Percentiles rank a stretch among this genome's conserved stretches.
Conservation (phyloP, 169 alveolate species). For the Eimeria zaria region DNA sequence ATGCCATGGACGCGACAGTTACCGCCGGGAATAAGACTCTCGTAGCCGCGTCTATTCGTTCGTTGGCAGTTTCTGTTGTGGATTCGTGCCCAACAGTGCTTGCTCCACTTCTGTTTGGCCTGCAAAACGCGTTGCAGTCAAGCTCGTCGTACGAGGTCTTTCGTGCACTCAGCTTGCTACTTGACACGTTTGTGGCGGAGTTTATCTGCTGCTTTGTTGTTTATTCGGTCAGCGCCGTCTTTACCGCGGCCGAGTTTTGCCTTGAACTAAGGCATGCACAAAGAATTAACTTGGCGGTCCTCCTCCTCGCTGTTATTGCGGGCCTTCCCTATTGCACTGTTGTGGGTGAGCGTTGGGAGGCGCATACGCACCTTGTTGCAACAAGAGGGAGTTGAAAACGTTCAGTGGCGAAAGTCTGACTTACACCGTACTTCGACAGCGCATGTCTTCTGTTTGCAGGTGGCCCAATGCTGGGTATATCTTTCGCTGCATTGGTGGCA, state of each 20-base stretch:
- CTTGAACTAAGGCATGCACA: conserved; percentile 34
- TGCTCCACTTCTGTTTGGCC: neutral
- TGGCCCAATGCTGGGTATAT: conserved; percentile 74
- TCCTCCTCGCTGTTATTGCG: conserved; percentile 58
- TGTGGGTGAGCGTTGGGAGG: conserved; percentile 44
- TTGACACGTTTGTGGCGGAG: conserved; percentile 42
- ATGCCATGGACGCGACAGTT: neutral
- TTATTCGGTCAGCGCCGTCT: conserved; percentile 37
- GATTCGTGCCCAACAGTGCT: neutral
- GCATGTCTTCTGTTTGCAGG: conserved; percentile 52
- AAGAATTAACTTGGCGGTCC: conserved; percentile 44
- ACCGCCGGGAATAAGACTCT: neutral
- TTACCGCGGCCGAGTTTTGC: conserved; percentile 20
- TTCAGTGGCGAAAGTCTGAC: neutral
- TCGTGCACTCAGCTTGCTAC: conserved; percentile 29
- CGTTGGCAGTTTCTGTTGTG: neutral
- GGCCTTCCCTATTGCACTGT: conserved; percentile 62
- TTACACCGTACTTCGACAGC: neutral
- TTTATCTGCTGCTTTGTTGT: conserved; percentile 43
- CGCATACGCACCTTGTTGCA: neutral
- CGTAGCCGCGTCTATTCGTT: neutral
- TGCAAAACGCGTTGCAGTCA: conserved; percentile 24
- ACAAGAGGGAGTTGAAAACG: neutral
- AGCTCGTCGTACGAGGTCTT: neutral
- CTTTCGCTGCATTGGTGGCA: conserved; percentile 58